A percentile compares a stretch with the other conserved stretches of the same genome.
These are phyloP conservation scores for Phytophthora fragariae DNA, from an alignment of 352 stramenopile species.

Conservation along the genomic window DNA sequence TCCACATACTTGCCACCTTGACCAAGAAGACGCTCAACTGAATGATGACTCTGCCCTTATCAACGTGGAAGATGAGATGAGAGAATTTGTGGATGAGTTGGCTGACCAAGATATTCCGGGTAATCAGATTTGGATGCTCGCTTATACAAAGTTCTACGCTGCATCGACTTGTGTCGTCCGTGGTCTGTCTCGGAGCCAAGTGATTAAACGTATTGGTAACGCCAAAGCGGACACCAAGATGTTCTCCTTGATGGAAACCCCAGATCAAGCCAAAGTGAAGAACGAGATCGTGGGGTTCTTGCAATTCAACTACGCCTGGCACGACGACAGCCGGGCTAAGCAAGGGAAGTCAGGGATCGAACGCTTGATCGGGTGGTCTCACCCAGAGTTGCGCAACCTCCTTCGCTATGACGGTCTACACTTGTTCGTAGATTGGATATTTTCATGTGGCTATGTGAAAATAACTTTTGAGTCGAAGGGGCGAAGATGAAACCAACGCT, in stretches of 20 bases:
- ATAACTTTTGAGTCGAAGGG: too few relatives aligned
- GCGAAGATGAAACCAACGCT: too few relatives aligned
- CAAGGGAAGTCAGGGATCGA: neutral
- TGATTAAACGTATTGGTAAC: neutral
- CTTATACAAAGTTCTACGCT: neutral
- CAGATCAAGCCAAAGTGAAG: neutral
- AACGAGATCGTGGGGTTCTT: constrained; percentile 4
- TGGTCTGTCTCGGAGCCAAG: neutral
- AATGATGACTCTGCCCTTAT: neutral
- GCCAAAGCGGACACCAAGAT: neutral
- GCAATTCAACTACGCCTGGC: constrained; percentile 8
- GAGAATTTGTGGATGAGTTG: constrained; percentile 4
- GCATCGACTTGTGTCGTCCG: neutral
- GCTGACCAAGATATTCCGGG: neutral
- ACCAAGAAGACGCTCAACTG: neutral
- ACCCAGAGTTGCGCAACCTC: constrained; percentile 8
- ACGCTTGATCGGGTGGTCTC: constrained; percentile 3
- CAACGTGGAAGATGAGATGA: neutral
- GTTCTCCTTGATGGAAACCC: neutral
- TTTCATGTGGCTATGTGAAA: too few relatives aligned
- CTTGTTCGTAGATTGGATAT: constrained; percentile 6
- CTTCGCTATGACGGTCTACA: neutral
- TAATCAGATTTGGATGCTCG: neutral
- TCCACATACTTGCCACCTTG: neutral
- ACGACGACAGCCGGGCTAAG: neutral